These are phyloP conservation scores for Durusdinium trenchii DNA, from an alignment of 73 alveolate genomes.

Conservation along the genomic window DNA sequence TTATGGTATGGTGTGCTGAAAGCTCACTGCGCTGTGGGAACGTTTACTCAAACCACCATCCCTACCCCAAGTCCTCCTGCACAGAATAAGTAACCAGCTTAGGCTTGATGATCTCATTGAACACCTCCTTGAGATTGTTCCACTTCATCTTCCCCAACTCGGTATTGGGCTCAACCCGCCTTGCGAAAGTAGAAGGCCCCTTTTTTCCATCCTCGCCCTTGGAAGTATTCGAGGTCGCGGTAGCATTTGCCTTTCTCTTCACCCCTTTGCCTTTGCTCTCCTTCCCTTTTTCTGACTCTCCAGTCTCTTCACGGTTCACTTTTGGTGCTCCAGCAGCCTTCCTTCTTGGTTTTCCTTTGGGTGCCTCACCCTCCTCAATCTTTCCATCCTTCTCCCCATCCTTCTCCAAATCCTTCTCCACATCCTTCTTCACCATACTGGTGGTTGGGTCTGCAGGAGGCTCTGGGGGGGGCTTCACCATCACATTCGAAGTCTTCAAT, in stretches of 20 bases:
- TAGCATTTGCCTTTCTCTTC: not conserved
- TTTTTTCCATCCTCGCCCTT: not conserved
- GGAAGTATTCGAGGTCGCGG: too few species aligned
- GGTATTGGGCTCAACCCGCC: not conserved
- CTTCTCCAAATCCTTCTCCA: not conserved
- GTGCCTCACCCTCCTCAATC: not conserved
- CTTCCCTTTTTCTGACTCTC: not conserved
- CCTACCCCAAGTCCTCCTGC: not conserved
- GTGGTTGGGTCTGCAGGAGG: not conserved
- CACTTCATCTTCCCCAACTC: conserved; percentile 6
- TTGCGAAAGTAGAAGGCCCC: not conserved
- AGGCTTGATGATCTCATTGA: not conserved
- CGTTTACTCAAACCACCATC: not conserved
- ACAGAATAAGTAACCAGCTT: not conserved
- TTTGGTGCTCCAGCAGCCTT: not conserved
- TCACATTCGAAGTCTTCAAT: not conserved
- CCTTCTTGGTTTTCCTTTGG: not conserved
- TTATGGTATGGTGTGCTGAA: too few species aligned
- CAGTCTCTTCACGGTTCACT: not conserved
- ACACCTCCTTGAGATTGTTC: not conserved
- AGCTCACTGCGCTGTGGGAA: too few species aligned
- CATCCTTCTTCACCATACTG: not conserved
- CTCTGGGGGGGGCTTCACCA: not conserved
- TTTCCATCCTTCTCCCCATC: not conserved
- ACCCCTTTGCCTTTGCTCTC: not conserved